Evolutionary conservation across 257 asterid genomes (phyloP).

Genomic region (Solanum clarkiae): DNA sequence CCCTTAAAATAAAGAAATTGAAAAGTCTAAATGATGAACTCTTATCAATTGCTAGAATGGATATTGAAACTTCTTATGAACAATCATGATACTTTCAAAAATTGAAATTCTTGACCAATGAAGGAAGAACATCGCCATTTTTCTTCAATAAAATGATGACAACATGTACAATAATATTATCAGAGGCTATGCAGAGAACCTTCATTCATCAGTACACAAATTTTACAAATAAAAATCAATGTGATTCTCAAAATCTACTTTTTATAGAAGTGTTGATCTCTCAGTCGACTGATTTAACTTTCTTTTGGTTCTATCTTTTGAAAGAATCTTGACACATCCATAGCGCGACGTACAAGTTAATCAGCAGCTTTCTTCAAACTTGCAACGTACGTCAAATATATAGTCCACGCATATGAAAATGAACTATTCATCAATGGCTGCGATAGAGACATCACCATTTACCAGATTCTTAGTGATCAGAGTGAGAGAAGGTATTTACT

Average conservation of each 20-base stretch:
- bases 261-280: neutral
- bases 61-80: neutral
- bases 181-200: neutral
- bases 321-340: neutral
- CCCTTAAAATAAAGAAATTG: too few relatives aligned
- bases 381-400: constrained; percentile 88
- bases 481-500: neutral
- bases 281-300: neutral
- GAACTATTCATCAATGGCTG: constrained; percentile 81
- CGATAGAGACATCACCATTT: neutral
- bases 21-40: too few relatives aligned
- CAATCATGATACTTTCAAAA: neutral
- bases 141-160: neutral
- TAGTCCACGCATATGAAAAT: constrained; percentile 70
- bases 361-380: constrained; percentile 48
- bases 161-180: neutral
- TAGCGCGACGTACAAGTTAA: constrained; percentile 7
- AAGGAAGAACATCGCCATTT: neutral
- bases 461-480: neutral
- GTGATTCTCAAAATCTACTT: neutral
- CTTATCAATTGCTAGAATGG: too few relatives aligned
- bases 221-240: neutral
- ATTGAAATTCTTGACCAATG: neutral
- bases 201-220: neutral
- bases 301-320: neutral